Evolutionary conservation across 2,329 filamentous ascomycete genomes (phyloP), one percentile per base, ranked within the genome.

Genomic region (Phyllosticta citribraziliensis): DNA sequence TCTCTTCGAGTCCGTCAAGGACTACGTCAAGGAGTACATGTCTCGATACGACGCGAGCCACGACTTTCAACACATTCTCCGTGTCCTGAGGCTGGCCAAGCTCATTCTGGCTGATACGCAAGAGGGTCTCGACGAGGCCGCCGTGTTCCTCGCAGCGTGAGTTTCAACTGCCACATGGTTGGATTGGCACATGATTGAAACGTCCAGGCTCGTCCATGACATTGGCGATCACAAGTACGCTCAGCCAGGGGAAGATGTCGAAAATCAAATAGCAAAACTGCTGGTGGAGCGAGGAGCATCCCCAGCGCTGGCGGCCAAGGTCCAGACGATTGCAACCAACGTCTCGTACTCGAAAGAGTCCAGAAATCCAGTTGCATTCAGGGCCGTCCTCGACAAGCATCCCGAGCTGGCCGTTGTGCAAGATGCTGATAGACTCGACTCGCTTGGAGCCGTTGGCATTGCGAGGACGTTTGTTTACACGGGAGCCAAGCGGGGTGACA

Each of bases 391-490:
- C n/a, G 71, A 70, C 5, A 69, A 75, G 30, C 78, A 88, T 70
- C 89, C 89, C 1, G 90, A 94, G 72, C 77, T 94, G 35, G 91
- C 84, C 0, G 83, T 96, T 55, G 91, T 97, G 33, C 92, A 97
- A 75, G 93, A 97, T 73, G 92, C 92, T 3, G 93, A 97, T 76
- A 81, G 92, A 6, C 78, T 97, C n/a, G 93, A 97, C 75, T 89
- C 91, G 3, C 86, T 97, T 56, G 93, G 92, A 0, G 90, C 89
- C 0, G 83, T 97, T 30, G 93, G 93, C 0, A 86, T 96, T 61
- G 92, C 84, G 2, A 79, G 93, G 52, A 84, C 83, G 51, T 92
- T 94, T 71, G 85, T 87, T 0, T 97, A 85, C 71, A 84, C 88
- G 0, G 91, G 87, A 0, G 87, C 85, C 11, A 84, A 81, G 72